A percentile compares a stretch with the other conserved stretches of the same genome.
Evolutionary conservation across 2,329 filamentous ascomycete species (phyloP).

Genomic region (Monilinia polystroma): DNA sequence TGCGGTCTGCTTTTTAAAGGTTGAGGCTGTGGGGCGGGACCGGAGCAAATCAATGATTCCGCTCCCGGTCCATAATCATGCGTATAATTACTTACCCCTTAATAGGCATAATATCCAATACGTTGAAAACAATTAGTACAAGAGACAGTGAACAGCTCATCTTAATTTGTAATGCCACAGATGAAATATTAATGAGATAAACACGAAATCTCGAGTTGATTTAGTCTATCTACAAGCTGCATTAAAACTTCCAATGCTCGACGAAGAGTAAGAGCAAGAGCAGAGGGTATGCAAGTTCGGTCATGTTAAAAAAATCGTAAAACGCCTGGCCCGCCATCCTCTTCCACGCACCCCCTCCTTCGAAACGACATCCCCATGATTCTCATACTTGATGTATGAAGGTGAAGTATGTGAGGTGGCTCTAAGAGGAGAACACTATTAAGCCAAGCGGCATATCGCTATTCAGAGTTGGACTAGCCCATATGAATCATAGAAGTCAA

Average conservation of each 20-base stretch:
- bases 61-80: slow-evolving; percentile 7
- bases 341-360: background rate
- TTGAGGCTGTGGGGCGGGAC: background rate
- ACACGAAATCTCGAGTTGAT: slow-evolving; percentile 18
- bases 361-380: slow-evolving; percentile 14
- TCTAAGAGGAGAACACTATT: slow-evolving; percentile 14
- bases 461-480: slow-evolving; percentile 22
- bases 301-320: slow-evolving; percentile 19
- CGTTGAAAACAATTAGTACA: background rate
- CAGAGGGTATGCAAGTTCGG: slow-evolving; percentile 24
- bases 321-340: slow-evolving; percentile 19
- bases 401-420: slow-evolving; percentile 6
- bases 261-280: slow-evolving; percentile 22
- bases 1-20: background rate
- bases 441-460: slow-evolving; percentile 20
- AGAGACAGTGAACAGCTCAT: background rate
- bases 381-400: slow-evolving; percentile 19
- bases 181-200: background rate
- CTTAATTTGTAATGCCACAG: background rate
- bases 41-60: background rate
- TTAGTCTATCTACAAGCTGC: slow-evolving; percentile 22
- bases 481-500: slow-evolving; percentile 7
- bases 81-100: background rate
- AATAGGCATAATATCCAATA: background rate
- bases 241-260: slow-evolving; percentile 23